A percentile compares a stretch with the other conserved stretches of the same genome.
Evolutionary conservation across 2,329 filamentous ascomycete species (phyloP).

Genomic region (Phyllosticta ampelicida): DNA sequence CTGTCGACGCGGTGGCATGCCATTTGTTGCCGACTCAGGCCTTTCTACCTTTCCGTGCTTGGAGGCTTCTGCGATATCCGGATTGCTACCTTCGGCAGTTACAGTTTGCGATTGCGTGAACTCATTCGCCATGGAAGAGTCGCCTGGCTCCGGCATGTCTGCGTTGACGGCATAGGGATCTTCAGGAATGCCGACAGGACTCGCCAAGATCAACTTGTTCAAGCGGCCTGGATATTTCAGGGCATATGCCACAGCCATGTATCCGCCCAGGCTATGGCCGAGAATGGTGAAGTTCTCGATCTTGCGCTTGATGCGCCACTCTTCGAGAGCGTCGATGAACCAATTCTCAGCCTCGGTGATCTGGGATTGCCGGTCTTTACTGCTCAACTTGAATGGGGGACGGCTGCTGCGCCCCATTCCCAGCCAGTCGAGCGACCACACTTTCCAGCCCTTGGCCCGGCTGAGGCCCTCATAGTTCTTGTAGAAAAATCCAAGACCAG

Average conservation of each 20-base stretch:
- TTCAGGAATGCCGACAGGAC: constrained; percentile 87
- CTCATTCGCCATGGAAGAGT: constrained; percentile 65
- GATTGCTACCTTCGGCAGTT: constrained; percentile 50
- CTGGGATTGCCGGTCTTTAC: constrained; percentile 69
- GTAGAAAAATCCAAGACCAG: constrained; percentile 95
- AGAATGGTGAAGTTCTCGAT: constrained; percentile 90
- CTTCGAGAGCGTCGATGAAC: constrained; percentile 93
- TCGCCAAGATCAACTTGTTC: constrained; percentile 93
- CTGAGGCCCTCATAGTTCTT: constrained; percentile 90
- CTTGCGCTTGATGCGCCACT: constrained; percentile 82
- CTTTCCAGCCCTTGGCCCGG: constrained; percentile 66
- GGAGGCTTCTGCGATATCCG: constrained; percentile 42
- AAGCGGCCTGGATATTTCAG: constrained; percentile 90
- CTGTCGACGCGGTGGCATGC: constrained; percentile 35
- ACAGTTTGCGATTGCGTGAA: constrained; percentile 62
- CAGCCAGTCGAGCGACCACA: constrained; percentile 89
- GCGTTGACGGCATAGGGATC: constrained; percentile 81
- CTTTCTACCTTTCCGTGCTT: constrained; percentile 11
- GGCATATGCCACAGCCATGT: constrained; percentile 89
- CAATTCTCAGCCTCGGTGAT: constrained; percentile 85
- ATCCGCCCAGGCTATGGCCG: constrained; percentile 88
- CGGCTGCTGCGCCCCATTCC: constrained; percentile 87
- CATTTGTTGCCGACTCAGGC: background rate
- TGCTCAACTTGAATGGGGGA: constrained; percentile 72
- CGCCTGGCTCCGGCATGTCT: constrained; percentile 63